These are phyloP conservation scores for Crinitomyces ghanaensis DNA, from an alignment of 805 yeast genomes.

Conservation along the genomic window DNA sequence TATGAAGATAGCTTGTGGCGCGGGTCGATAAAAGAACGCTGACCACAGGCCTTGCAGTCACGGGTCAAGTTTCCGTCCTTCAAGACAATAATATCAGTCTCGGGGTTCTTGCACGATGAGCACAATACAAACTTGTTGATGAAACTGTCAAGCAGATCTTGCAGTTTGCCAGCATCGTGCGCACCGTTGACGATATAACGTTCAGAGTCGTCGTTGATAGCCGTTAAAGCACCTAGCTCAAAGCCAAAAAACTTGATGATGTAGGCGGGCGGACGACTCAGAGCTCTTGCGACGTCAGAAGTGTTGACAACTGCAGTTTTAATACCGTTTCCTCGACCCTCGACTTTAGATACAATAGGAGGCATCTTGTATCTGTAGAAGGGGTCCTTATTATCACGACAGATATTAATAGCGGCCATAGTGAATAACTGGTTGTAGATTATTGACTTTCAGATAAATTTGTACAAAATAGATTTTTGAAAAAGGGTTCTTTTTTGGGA, in stretches of 20 bases:
- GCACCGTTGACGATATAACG: constrained; percentile 90
- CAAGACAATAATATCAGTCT: constrained; percentile 78
- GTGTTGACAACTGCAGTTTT: constrained; percentile 88
- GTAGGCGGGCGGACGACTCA: constrained; percentile 86
- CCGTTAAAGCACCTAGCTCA: constrained; percentile 94
- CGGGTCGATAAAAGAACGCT: constrained; percentile 70
- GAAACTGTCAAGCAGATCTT: constrained; percentile 90
- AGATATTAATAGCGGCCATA: constrained; percentile 85
- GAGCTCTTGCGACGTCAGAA: constrained; percentile 86
- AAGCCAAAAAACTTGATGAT: constrained; percentile 91
- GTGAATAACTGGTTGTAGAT: constrained; percentile 9
- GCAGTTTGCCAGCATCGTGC: constrained; percentile 81
- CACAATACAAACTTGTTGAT: constrained; percentile 87
- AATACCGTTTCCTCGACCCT: constrained; percentile 99
- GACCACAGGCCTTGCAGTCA: constrained; percentile 98
- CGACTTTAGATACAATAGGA: constrained; percentile 89
- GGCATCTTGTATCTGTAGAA: constrained; percentile 99
- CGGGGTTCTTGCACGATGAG: constrained; percentile 93
- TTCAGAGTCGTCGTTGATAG: constrained; percentile 66
- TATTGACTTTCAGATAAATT: no score
- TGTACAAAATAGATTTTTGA: no score
- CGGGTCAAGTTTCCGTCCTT: constrained; percentile 65
- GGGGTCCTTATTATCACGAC: constrained; percentile 96
- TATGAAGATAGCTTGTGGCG: constrained; percentile 79
- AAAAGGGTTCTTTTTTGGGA: no score